A percentile compares a stretch with the other conserved stretches of the same genome.
These are phyloP conservation scores for Bipolaris cookei DNA, from an alignment of 2,329 filamentous ascomycete genomes.

Conservation along the genomic window DNA sequence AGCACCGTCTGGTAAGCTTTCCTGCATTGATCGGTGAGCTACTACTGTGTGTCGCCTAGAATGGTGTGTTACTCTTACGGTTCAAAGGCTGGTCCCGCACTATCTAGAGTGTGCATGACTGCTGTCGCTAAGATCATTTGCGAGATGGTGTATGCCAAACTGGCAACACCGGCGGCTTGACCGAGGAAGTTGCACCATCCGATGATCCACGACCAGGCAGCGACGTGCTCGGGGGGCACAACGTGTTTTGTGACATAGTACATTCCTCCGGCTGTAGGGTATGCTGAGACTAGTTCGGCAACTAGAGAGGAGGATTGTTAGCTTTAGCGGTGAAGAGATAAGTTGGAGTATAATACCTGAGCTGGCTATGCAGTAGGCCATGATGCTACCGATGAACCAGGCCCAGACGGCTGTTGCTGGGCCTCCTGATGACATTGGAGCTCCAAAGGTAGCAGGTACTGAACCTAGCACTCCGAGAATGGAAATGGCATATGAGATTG, in stretches of 20 bases:
- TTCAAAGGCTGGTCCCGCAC: conserved; percentile 60
- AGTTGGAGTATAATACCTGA: conserved; percentile 52
- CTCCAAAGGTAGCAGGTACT: conserved; percentile 67
- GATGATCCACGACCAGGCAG: conserved; percentile 69
- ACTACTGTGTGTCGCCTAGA: conserved; percentile 1
- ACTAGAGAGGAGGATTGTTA: conserved; percentile 50
- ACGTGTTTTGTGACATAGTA: conserved; percentile 72
- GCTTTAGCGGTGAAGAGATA: not conserved
- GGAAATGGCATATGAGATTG: conserved; percentile 69
- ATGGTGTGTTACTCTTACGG: conserved; percentile 56
- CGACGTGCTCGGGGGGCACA: conserved; percentile 65
- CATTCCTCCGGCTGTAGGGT: conserved; percentile 71
- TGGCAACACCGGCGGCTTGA: conserved; percentile 68
- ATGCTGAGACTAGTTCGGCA: conserved; percentile 69
- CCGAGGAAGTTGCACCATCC: conserved; percentile 72
- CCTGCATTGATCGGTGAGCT: conserved; percentile 46
- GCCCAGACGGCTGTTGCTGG: conserved; percentile 70
- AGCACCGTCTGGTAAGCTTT: conserved; percentile 65
- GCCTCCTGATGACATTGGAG: conserved; percentile 64
- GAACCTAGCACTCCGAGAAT: conserved; percentile 70
- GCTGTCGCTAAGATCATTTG: conserved; percentile 68
- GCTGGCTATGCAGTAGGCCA: conserved; percentile 69
- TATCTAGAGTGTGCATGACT: conserved; percentile 66
- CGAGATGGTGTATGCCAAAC: conserved; percentile 66
- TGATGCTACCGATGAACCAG: conserved; percentile 68